Base-by-base conservation (phyloP, 306 rosid species). In the Hippophae gyantsensis region DNA sequence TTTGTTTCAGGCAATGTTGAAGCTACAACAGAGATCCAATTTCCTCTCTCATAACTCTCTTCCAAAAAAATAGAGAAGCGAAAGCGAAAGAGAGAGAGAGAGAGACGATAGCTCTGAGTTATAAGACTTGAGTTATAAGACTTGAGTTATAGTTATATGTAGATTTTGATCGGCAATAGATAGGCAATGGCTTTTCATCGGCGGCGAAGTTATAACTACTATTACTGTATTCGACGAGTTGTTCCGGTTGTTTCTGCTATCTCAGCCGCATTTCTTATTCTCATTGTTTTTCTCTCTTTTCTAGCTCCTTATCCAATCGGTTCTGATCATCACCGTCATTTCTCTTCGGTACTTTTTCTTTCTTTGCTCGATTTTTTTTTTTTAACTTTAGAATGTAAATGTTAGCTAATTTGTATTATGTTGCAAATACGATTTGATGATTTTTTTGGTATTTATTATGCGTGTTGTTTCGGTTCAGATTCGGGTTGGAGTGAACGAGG, bases 261-360 rank as follows among this genome's bases (percentile, higher is more conserved):
- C 73, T 78, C 79, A 63, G 86, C 78, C 53, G 76, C 79, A 42
- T 73, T 93, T 7, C 79, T 93, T 41, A 54, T 93, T 54, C 77
- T 93, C 76, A 81, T 88, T 58, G 88, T 80, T 11, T 54, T 93
- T 65, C 88, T 93, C 42, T 93, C 92, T 60, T 80, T 88, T 60
- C 66, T 93, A 62, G 92, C 97, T 72, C 99, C 99, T 65, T 54
- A 80, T 53, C 95, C 97, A 7, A 8, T 65, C 49, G 88, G 78
- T 6, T 64, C 82, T 68, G 78, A 80, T 72, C 84, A 72, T 50
- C 41, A 48, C 23, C 82, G 43, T 58, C 76, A 59, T 6, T 63
- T 64, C 48, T 64, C 72, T 13, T 58, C 84, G 86, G 96, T 89
- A 83, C 75, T 60, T 44, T 26, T 58, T 48, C 63, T 42, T 43